Percentiles rank a stretch among this genome's conserved stretches.
phyloP scores from a whole-genome alignment of 192 early-diverging fungal genomes.

The Coemansia guatemalensis region DNA sequence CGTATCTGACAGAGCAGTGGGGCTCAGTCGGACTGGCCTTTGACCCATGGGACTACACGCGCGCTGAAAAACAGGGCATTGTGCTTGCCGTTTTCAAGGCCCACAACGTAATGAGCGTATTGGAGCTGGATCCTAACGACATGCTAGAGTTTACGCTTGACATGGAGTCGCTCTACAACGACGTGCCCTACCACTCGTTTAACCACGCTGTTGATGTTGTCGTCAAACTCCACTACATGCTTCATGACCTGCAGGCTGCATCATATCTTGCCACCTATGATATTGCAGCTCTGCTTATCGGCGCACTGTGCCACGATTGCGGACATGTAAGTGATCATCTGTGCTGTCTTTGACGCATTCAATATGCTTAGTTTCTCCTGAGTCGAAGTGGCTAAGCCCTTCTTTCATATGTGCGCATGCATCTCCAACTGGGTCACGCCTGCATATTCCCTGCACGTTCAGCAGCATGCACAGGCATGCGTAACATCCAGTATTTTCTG shows the following conservation, averaged over 20 bases:
- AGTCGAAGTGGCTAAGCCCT: too few species aligned
- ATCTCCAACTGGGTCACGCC: slow-evolving; percentile 4
- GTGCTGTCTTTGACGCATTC: too few species aligned
- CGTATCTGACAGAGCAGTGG: slow-evolving; percentile 39
- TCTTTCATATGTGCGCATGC: slow-evolving; percentile 2
- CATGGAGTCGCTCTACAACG: slow-evolving; percentile 76
- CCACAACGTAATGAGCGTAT: slow-evolving; percentile 60
- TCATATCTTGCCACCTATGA: slow-evolving; percentile 70
- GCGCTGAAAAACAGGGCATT: slow-evolving; percentile 80
- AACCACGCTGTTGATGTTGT: slow-evolving; percentile 90
- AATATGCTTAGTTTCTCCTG: too few species aligned
- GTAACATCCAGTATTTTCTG: too few species aligned
- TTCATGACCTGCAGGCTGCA: slow-evolving; percentile 65
- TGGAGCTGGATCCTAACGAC: slow-evolving; percentile 60
- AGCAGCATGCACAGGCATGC: too few species aligned
- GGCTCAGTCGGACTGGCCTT: slow-evolving; percentile 51
- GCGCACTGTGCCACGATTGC: slow-evolving; percentile 89
- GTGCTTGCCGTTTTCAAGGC: slow-evolving; percentile 76
- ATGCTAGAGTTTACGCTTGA: slow-evolving; percentile 85
- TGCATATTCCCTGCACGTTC: too few species aligned
- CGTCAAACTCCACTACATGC: slow-evolving; percentile 76
- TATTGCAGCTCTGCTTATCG: slow-evolving; percentile 73
- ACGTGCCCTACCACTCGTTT: slow-evolving; percentile 91
- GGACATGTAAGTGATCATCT: slow-evolving; percentile 64
- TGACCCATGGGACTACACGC: slow-evolving; percentile 63